Conservation (phyloP, 345 rosid genomes). For the Turritis glabra region DNA sequence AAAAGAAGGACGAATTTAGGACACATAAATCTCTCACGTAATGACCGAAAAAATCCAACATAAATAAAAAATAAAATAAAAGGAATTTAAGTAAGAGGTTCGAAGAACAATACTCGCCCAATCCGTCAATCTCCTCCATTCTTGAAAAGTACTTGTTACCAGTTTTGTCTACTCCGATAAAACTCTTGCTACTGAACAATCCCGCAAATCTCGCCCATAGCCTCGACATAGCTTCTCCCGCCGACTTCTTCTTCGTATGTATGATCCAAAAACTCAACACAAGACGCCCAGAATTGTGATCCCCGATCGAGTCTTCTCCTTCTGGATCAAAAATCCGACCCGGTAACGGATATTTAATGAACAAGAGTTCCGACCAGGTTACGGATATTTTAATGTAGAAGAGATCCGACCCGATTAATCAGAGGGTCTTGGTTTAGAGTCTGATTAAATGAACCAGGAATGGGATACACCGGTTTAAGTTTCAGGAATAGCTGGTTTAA, state of each 20-base stretch:
- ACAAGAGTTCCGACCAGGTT: no score
- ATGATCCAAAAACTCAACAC: not conserved
- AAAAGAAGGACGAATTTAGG: not conserved
- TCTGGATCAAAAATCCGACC: slow-evolving; percentile 9
- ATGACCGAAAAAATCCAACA: no score
- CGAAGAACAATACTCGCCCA: slow-evolving; percentile 54
- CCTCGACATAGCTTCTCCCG: slow-evolving; percentile 60
- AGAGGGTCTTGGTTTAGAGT: no score
- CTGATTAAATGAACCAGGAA: no score
- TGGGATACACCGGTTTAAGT: no score
- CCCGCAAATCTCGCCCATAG: slow-evolving; percentile 68
- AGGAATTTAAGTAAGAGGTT: slow-evolving; percentile 16
- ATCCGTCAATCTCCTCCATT: slow-evolving; percentile 78
- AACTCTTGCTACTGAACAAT: slow-evolving; percentile 54
- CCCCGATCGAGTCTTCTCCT: slow-evolving; percentile 11
- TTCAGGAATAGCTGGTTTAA: no score
- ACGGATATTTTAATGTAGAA: no score
- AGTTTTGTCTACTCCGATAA: slow-evolving; percentile 63
- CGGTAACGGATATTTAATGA: no score
- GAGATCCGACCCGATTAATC: no score
- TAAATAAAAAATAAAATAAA: not conserved
- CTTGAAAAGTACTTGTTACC: slow-evolving; percentile 85
- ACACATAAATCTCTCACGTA: no score
- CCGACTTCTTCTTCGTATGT: slow-evolving; percentile 19
- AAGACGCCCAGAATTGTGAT: no score